These are phyloP conservation scores for Rhodotorula glutinis DNA, from an alignment of 1,284 basidiomycete genomes.

Conservation along the genomic window DNA sequence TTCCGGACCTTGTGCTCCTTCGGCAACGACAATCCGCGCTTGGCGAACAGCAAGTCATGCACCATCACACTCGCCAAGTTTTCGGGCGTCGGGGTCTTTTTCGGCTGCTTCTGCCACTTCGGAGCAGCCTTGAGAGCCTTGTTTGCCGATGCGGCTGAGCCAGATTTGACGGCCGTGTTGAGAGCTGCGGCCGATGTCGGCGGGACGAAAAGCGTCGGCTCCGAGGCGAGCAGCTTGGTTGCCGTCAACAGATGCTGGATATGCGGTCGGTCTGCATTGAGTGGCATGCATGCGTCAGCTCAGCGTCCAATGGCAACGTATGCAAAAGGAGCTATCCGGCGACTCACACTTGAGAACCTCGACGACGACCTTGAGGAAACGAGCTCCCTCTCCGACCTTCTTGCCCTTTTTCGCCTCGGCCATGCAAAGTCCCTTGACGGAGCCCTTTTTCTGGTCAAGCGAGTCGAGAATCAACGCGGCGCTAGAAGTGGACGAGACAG, in stretches of 20 bases:
- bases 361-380: constrained; percentile 59
- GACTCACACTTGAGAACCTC: constrained; percentile 86
- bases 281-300: neutral
- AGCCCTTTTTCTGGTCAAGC: constrained; percentile 78
- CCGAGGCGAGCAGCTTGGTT: constrained; percentile 32
- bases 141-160: constrained; percentile 23
- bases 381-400: constrained; percentile 66
- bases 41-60: constrained; percentile 76
- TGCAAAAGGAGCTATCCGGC: no score
- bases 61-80: constrained; percentile 71
- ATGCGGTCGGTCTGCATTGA: constrained; percentile 35
- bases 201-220: constrained; percentile 38
- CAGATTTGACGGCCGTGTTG: constrained; percentile 24
- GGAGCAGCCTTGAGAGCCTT: constrained; percentile 29
- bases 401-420: constrained; percentile 55
- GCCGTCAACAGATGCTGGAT: constrained; percentile 31
- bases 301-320: no score
- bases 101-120: constrained; percentile 14
- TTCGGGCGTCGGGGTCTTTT: constrained; percentile 32
- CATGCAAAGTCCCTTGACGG: constrained; percentile 72
- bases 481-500: constrained; percentile 3
- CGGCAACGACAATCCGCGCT: constrained; percentile 53
- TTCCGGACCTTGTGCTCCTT: constrained; percentile 45
- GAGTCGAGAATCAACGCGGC: constrained; percentile 73
- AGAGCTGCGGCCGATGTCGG: constrained; percentile 24